A percentile compares a stretch with the other conserved stretches of the same genome.
Conservation (phyloP, 2,329 filamentous ascomycete genomes). For the Penicillium capsulatum region DNA sequence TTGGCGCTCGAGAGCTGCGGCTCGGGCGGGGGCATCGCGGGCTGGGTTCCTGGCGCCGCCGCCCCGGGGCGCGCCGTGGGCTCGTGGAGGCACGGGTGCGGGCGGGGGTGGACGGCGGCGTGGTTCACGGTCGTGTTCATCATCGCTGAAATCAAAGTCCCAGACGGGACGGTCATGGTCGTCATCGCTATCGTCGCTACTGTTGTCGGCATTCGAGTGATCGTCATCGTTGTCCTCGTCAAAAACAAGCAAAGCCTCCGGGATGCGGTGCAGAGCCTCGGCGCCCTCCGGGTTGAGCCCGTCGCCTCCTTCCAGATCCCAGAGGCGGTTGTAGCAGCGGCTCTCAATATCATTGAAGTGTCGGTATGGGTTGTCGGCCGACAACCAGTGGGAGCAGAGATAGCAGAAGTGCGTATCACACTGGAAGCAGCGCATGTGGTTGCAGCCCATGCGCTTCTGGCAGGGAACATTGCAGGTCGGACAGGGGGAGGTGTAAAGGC, state of each 20-base stretch:
- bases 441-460: constrained; percentile 91
- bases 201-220: background rate
- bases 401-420: constrained; percentile 95
- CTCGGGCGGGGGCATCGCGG: constrained; percentile 34
- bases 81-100: constrained; percentile 38
- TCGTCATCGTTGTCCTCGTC: constrained; percentile 25
- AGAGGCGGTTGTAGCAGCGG: constrained; percentile 77
- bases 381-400: constrained; percentile 82
- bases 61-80: constrained; percentile 27
- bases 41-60: constrained; percentile 26
- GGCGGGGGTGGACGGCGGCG: constrained; percentile 37
- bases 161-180: constrained; percentile 17
- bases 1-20: constrained; percentile 37
- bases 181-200: constrained; percentile 24
- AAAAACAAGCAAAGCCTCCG: constrained; percentile 36
- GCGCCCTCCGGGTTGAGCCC: constrained; percentile 43
- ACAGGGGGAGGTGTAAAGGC: constrained; percentile 76
- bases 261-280: constrained; percentile 40
- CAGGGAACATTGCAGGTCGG: constrained; percentile 80
- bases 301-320: constrained; percentile 84
- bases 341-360: constrained; percentile 76
- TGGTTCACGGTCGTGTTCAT: constrained; percentile 17
- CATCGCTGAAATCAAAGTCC: constrained; percentile 21
- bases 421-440: constrained; percentile 91
- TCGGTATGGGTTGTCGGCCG: constrained; percentile 73